Evolutionary conservation across 495 filamentous ascomycete genomes (phyloP).

Genomic region (Cercophora scortea): DNA sequence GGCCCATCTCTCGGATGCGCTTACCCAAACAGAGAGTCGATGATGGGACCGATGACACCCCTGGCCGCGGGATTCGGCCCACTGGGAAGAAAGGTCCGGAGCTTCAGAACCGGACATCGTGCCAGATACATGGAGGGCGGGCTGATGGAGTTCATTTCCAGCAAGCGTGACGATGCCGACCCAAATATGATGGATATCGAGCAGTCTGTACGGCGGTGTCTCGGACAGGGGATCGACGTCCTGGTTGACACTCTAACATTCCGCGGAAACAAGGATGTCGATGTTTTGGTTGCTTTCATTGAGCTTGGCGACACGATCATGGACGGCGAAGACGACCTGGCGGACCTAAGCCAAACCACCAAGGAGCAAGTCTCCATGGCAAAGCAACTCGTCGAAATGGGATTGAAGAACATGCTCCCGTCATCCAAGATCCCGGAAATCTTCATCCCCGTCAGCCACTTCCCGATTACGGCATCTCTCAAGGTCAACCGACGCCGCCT

Average conservation of each 20-base stretch:
- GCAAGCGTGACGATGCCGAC: constrained; percentile 20
- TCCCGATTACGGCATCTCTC: constrained; percentile 35
- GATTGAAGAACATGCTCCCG: constrained; percentile 26
- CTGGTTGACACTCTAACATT: constrained; percentile 38
- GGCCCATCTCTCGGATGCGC: constrained; percentile 33
- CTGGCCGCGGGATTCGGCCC: not conserved
- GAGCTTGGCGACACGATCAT: constrained; percentile 34
- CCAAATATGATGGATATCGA: constrained; percentile 32
- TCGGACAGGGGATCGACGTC: constrained; percentile 37
- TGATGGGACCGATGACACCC: constrained; percentile 15
- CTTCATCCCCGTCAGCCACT: constrained; percentile 34
- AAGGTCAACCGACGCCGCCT: constrained; percentile 34
- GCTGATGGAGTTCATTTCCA: constrained; percentile 35
- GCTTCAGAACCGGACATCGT: constrained; percentile 36
- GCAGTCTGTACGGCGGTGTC: constrained; percentile 33
- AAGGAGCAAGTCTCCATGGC: constrained; percentile 29
- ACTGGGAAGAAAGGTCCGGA: constrained; percentile 8
- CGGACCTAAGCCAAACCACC: constrained; percentile 19
- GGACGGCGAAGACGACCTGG: constrained; percentile 25
- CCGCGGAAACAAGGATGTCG: constrained; percentile 24
- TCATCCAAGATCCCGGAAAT: constrained; percentile 29
- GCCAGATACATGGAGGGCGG: constrained; percentile 37
- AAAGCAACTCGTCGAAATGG: constrained; percentile 30
- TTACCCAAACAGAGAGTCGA: constrained; percentile 25
- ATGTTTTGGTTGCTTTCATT: constrained; percentile 34